Percentiles rank a stretch among this genome's conserved stretches.
Conservation (phyloP, 495 filamentous ascomycete genomes). For the Hypoxylon trugodes region DNA sequence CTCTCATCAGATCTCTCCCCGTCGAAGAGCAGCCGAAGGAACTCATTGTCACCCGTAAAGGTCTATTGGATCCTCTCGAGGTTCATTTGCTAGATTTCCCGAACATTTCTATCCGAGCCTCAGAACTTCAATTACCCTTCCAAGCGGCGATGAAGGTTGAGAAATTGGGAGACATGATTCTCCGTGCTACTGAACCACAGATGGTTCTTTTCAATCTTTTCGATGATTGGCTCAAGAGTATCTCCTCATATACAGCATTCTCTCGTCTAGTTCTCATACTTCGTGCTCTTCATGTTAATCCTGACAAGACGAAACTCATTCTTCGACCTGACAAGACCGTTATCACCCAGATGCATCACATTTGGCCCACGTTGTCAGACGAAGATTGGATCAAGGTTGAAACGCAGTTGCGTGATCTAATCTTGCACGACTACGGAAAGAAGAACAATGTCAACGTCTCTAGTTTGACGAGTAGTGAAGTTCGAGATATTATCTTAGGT, state of each 20-base stretch:
- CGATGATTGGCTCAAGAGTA: slow-evolving; percentile 98
- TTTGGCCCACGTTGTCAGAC: slow-evolving; percentile 94
- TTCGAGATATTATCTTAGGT: slow-evolving; percentile 97
- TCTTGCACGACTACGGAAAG: slow-evolving; percentile 98
- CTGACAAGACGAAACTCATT: slow-evolving; percentile 97
- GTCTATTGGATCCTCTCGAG: slow-evolving; percentile 95
- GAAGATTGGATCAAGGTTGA: slow-evolving; percentile 99
- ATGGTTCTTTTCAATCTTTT: slow-evolving; percentile 99
- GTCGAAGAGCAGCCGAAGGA: slow-evolving; percentile 99
- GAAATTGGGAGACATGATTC: slow-evolving; percentile 98
- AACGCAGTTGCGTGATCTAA: slow-evolving; percentile 92
- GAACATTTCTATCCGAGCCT: slow-evolving; percentile 98
- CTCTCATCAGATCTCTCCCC: slow-evolving; percentile 93
- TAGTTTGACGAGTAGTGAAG: slow-evolving; percentile 93
- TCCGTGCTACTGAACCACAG: slow-evolving; percentile 96
- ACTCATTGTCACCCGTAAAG: slow-evolving; percentile 97
- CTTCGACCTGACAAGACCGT: slow-evolving; percentile 98
- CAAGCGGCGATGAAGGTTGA: slow-evolving; percentile 99
- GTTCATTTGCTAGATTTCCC: slow-evolving; percentile 98
- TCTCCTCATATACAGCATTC: slow-evolving; percentile 98
- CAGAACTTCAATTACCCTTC: slow-evolving; percentile 97
- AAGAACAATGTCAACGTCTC: slow-evolving; percentile 99
- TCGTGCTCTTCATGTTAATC: slow-evolving; percentile 95
- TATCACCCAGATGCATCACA: slow-evolving; percentile 98
- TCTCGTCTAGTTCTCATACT: slow-evolving; percentile 95